These are phyloP conservation scores for Fagopyrum esculentum DNA, from an alignment of 148 eudicot species.

Conservation along the genomic window DNA sequence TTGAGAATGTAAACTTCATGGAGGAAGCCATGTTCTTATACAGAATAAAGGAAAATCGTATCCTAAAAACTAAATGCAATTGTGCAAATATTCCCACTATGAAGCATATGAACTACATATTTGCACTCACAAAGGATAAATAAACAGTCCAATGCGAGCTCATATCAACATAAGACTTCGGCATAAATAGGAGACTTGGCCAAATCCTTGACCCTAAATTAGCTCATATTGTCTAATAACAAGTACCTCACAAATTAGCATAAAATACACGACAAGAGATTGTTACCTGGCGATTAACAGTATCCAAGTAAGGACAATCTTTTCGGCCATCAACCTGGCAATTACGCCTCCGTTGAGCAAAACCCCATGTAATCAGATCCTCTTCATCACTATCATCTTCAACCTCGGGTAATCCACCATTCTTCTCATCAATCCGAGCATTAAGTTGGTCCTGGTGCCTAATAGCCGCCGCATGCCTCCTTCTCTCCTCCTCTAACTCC, in stretches of 20 bases:
- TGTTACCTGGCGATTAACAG: slow-evolving; percentile 90
- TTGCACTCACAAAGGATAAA: not conserved
- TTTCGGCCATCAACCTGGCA: slow-evolving; percentile 54
- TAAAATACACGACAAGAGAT: not conserved
- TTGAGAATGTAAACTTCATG: no score
- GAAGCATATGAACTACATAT: not conserved
- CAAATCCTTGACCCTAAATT: no score
- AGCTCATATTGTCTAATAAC: not conserved
- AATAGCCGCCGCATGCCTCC: not conserved
- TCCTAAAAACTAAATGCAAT: not conserved
- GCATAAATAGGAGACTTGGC: no score
- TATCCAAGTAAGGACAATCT: slow-evolving; percentile 92
- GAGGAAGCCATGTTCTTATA: not conserved
- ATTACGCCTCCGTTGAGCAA: slow-evolving; percentile 28
- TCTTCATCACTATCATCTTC: no score
- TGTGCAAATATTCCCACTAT: not conserved
- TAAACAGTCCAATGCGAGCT: no score
- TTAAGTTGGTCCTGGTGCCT: no score
- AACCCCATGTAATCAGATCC: not conserved
- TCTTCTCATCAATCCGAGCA: no score
- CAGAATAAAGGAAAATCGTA: not conserved
- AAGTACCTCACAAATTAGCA: not conserved
- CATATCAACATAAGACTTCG: no score
- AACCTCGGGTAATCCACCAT: no score
- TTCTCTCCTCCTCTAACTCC: slow-evolving; percentile 45